These are phyloP conservation scores for Parietaria judaica DNA, from an alignment of 306 rosid genomes.

Conservation along the genomic window DNA sequence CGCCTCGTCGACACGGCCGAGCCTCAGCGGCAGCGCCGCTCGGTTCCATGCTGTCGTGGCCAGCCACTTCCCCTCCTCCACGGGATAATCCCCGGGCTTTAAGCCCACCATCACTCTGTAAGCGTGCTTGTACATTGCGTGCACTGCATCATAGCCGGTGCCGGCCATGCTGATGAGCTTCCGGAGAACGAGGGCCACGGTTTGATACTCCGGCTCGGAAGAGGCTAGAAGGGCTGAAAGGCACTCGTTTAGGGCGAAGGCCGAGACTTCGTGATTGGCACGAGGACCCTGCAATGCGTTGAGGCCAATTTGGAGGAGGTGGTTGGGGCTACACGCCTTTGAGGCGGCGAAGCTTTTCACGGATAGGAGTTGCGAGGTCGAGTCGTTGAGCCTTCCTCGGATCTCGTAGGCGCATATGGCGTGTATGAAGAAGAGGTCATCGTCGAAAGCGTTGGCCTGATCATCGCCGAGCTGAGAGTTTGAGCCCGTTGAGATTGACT, in stretches of 20 bases:
- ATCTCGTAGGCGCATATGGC: constrained; percentile 64
- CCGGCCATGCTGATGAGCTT: constrained; percentile 62
- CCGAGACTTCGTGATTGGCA: constrained; percentile 65
- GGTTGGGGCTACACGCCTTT: constrained; percentile 58
- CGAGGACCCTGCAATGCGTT: constrained; percentile 58
- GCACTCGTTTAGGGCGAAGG: constrained; percentile 65
- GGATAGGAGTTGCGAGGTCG: constrained; percentile 42
- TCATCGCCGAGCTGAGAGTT: constrained; percentile 26
- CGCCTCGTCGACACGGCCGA: constrained; percentile 68
- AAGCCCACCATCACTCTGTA: constrained; percentile 80
- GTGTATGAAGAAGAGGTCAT: constrained; percentile 59
- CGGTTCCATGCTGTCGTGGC: constrained; percentile 95
- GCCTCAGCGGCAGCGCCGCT: constrained; percentile 69
- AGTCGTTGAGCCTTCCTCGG: constrained; percentile 69
- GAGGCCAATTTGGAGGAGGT: constrained; percentile 77
- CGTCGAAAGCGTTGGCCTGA: constrained; percentile 34
- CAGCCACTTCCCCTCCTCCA: constrained; percentile 90
- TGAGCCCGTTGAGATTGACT: constrained; percentile 39
- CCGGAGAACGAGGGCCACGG: constrained; percentile 60
- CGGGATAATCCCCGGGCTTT: constrained; percentile 76
- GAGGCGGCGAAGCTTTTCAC: constrained; percentile 57
- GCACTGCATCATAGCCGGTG: constrained; percentile 66
- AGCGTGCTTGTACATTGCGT: constrained; percentile 66
- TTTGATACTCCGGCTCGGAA: constrained; percentile 54
- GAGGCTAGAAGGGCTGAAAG: constrained; percentile 73